phyloP scores from a whole-genome alignment of 345 rosid genomes.

The Brassica napus region DNA sequence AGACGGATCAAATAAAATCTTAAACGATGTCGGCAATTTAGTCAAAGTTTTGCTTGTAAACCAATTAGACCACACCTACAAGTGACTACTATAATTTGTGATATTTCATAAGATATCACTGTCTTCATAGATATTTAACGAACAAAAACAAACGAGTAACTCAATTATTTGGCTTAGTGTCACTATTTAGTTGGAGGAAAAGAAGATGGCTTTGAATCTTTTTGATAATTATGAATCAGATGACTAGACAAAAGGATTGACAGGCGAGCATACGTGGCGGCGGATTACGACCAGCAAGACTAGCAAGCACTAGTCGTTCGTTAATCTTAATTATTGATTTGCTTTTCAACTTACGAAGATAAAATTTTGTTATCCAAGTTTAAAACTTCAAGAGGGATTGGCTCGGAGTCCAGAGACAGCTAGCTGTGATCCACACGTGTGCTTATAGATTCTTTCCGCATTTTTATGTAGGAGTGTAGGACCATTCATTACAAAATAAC shows the following conservation, averaged over 20 bases:
- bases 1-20: background rate
- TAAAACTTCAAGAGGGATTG: background rate
- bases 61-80: background rate
- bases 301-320: background rate
- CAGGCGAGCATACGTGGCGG: background rate
- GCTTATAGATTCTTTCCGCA: background rate
- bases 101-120: background rate
- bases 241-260: constrained; percentile 1
- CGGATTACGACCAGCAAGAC: background rate
- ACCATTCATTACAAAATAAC: background rate
- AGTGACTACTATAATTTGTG: background rate
- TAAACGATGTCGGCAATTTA: background rate
- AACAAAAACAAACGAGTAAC: constrained; percentile 6
- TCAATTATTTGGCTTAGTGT: background rate
- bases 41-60: background rate
- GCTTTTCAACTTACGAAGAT: background rate
- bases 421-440: constrained; percentile 21
- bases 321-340: background rate
- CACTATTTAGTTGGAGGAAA: background rate
- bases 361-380: background rate
- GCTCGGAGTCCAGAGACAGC: constrained; percentile 17
- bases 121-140: constrained; percentile 7
- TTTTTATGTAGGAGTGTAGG: background rate
- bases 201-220: background rate
- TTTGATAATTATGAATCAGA: background rate